Evolutionary conservation across 1,139 yeast species (phyloP), one percentile per base, ranked within the genome.

Genomic region (Taphrina pruni): DNA sequence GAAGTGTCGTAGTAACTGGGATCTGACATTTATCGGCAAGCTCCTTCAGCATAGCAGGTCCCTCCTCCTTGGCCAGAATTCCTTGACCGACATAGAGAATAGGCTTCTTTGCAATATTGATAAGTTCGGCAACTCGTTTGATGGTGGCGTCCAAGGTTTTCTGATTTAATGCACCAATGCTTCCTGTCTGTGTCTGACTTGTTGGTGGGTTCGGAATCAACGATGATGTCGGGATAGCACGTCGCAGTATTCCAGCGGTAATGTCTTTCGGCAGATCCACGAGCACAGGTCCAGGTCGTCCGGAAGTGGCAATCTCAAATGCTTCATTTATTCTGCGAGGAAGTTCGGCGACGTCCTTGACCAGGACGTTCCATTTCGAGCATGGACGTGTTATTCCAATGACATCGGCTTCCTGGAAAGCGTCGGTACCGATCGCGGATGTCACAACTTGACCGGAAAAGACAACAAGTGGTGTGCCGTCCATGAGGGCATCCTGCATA

Each of bases 341-440:
- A 75, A 94, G 83, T 81, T 94, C 99, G 69, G 93, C 94, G 71
- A 94, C 94, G 77, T 86, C 86, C 80, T 90, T 94, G 71, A 94
- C 98, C 98, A 94, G 94, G 57, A 93, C 98, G 78, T 95, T 95
- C 99, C 99, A 94, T 80, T 94, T 94, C 71, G 99, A 92, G 83
- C 99, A 94, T 14, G 97, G 88, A 79, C 99, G 86, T 6, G 98
- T 90, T 76, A 94, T 94, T 76, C 99, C 99, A 66, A 94, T 86
- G 70, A 94, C 96, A 78, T 94, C 99, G 61, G 99, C 99, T 82
- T 94, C 99, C 82, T 94, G 99, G 88, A 94, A 94, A 51, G 98
- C 96, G 80, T 94, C 99, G 26, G 98, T 92, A 76, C 99, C 99
- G 76, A 94, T 93, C 66, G 97, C 94, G 69, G 88, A 81, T 56